phyloP scores from a whole-genome alignment of 345 rosid species.

The Lenwebbia sp. region DNA sequence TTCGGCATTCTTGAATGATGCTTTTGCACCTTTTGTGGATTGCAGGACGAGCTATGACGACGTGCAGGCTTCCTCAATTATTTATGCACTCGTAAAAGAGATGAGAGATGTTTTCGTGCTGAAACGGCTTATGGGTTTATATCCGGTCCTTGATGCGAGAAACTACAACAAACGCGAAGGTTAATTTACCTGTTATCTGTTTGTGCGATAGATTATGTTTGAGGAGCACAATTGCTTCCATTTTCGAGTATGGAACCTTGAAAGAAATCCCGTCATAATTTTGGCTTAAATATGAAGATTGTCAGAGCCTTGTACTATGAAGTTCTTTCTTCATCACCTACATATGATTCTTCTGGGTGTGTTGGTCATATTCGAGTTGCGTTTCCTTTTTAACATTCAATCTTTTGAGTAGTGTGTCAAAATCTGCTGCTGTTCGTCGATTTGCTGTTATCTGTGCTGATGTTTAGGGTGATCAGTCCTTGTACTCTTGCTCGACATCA shows the following conservation, averaged over 20 bases:
- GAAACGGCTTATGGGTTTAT: not conserved
- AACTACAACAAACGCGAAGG: not conserved
- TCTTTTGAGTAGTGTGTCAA: not conserved
- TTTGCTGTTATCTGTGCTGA: not conserved
- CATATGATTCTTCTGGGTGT: not conserved
- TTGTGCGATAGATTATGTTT: not conserved
- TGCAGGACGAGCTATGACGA: slow-evolving; percentile 46
- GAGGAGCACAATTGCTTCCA: not conserved
- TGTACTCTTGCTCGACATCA: not conserved
- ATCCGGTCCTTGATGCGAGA: not conserved
- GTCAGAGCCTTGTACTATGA: not conserved
- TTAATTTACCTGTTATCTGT: not conserved
- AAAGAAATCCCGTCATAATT: not conserved
- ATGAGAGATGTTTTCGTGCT: not conserved
- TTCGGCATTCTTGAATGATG: not conserved
- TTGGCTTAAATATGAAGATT: not conserved
- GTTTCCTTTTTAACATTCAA: not conserved
- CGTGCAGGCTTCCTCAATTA: not conserved
- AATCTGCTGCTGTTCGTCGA: not conserved
- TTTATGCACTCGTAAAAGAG: not conserved
- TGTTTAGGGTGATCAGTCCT: not conserved
- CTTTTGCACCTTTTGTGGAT: not conserved
- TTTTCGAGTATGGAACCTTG: not conserved
- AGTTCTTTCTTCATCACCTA: not conserved
- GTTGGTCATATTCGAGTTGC: not conserved